phyloP scores from a whole-genome alignment of 371 early-diverging fungal species.

The Mucor saturninus region DNA sequence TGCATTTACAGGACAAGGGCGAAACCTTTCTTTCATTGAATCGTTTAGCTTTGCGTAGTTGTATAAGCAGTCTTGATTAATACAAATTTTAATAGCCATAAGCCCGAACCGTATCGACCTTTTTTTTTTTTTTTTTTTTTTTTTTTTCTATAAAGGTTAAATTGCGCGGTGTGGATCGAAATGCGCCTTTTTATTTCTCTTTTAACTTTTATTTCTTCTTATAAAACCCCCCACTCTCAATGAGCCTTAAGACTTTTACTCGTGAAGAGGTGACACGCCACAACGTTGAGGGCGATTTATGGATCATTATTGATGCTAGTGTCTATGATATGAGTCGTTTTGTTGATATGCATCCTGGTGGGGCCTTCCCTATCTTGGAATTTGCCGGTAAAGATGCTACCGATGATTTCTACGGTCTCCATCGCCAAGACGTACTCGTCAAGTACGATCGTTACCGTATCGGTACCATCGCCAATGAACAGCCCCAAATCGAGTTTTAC shows the following conservation, averaged over 20 bases:
- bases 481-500: constrained; percentile 34
- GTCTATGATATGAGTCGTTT: constrained; percentile 94
- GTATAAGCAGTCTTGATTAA: no score
- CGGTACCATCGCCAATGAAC: constrained; percentile 51
- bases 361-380: constrained; percentile 72
- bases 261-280: constrained; percentile 81
- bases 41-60: no score
- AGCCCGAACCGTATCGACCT: no score
- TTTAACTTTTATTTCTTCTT: not conserved
- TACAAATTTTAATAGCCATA: no score
- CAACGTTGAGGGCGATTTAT: constrained; percentile 74
- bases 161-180: no score
- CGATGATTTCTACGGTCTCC: constrained; percentile 72
- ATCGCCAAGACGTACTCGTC: constrained; percentile 69
- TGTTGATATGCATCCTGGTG: constrained; percentile 87
- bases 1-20: no score
- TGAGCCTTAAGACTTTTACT: constrained; percentile 47
- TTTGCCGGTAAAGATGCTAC: constrained; percentile 77
- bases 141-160: not conserved
- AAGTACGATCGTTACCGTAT: constrained; percentile 58
- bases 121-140: no score
- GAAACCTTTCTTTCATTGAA: no score
- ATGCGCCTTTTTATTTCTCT: not conserved
- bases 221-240: constrained; percentile 9
- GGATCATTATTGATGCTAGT: constrained; percentile 85